Conservation (phyloP, 306 rosid species). For the Prunus mira region DNA sequence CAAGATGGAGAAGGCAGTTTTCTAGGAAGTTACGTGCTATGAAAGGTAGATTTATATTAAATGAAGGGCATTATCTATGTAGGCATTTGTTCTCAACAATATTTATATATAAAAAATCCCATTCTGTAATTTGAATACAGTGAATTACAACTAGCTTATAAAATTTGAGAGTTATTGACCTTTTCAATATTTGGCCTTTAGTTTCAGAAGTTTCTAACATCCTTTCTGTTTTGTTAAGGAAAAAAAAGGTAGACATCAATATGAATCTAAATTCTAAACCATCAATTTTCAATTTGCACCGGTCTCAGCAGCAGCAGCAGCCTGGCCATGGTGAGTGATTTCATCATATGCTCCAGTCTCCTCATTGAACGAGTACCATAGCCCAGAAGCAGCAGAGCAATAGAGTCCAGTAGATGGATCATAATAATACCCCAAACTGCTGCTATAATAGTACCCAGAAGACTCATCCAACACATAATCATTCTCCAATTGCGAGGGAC, state of each 20-base stretch:
- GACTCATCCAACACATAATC: constrained; percentile 30
- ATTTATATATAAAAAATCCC: background rate
- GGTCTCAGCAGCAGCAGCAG: background rate
- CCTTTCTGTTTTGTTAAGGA: background rate
- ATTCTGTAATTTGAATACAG: background rate
- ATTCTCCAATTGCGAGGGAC: constrained; percentile 17
- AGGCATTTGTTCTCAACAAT: background rate
- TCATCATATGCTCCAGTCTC: constrained; percentile 15
- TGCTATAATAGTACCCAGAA: constrained; percentile 34
- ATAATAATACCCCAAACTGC: constrained; percentile 29
- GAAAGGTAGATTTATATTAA: background rate
- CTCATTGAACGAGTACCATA: constrained; percentile 24
- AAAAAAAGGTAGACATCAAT: background rate
- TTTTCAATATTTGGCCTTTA: background rate
- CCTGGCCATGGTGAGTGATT: constrained; percentile 5
- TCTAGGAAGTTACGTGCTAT: background rate
- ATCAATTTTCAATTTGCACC: background rate
- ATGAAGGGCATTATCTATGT: too few relatives aligned
- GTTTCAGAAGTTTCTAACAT: background rate
- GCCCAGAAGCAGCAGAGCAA: constrained; percentile 32
- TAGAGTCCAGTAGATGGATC: constrained; percentile 29
- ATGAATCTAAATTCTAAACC: background rate
- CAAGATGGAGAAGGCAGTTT: background rate
- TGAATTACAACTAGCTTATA: background rate
- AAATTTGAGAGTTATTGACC: background rate